Conservation (phyloP, 2,329 filamentous ascomycete genomes). For the Sordariomycetes sp. region DNA sequence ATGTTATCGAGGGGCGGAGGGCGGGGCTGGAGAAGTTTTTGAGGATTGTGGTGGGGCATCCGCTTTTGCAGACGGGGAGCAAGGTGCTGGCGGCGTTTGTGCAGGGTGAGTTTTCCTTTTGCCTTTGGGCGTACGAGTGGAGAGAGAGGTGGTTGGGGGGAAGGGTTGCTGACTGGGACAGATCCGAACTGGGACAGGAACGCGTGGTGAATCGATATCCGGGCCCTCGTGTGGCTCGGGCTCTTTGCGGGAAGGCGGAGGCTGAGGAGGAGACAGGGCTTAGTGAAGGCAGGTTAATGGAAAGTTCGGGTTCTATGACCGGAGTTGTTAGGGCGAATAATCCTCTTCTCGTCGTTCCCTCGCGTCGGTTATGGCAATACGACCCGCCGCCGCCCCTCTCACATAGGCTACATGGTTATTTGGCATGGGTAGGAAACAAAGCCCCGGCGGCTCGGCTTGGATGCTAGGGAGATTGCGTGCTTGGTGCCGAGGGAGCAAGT, state of each 20-base stretch:
- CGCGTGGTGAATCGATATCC: constrained; percentile 53
- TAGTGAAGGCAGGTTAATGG: neutral
- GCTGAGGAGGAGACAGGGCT: neutral
- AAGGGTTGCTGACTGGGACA: constrained; percentile 17
- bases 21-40: constrained; percentile 91
- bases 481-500: neutral
- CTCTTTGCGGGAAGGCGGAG: neutral
- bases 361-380: neutral
- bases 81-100: constrained; percentile 95
- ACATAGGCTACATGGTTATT: neutral
- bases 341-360: neutral
- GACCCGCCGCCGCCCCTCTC: neutral
- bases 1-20: constrained; percentile 90
- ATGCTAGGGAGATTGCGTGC: neutral
- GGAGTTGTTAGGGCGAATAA: neutral
- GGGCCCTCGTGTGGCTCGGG: neutral
- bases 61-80: constrained; percentile 90
- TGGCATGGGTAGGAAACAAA: too few relatives aligned
- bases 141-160: neutral
- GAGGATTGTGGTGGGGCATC: constrained; percentile 95
- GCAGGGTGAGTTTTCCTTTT: constrained; percentile 53
- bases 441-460: neutral
- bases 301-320: neutral
- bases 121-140: neutral
- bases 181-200: constrained; percentile 87